Evolutionary conservation across 441 rosid species (phyloP), one percentile per base, ranked within the genome.

Genomic region (Biscutella auriculata): DNA sequence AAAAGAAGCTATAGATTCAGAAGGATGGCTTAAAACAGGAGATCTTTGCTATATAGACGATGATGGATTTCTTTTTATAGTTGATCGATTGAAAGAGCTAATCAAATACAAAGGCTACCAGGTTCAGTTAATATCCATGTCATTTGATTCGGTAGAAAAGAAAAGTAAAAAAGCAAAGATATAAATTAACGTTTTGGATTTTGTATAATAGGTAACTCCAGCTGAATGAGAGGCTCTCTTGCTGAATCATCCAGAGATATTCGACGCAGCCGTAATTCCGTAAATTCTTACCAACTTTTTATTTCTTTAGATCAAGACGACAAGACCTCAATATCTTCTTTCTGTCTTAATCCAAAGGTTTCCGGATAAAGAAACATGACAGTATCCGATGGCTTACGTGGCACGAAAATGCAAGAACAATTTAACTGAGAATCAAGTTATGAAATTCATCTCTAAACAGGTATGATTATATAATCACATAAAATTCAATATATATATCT

Each of bases 21-120:
- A 80, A 16, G 98, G 96, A 59, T 91, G 96, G 96, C 66, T 91
- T 28, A 88, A 74, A 74, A 91, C 96, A 0, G 98, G 96, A 34
- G 96, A 88, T 65, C 68, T 91, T 6, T 91, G 96, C 74, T 85
- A 84, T 63, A 78, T 88, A 6, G 94, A 91, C 10, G 83, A 82
- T 0, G 91, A 82, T 63, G 95, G 98, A 12, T 92, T 78, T 75
- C 71, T 91, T 68, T 88, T 77, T 34, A 62, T 88, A 11, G 94
- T 88, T 0, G 98, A 88, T 68, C 72, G 96, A 62, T 41, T 91
- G 53, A 88, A 91, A 76, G 96, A 92, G 68, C 74, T 92, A 48
- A 92, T 88, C 62, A 92, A 88, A 71, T 92, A 88, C 75, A 92
- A 92, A 62, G 98, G 95, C 15, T 88, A 86, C 58, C 95, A 88